These are phyloP conservation scores for Lactifluus piperatus DNA, from an alignment of 768 basidiomycete species.

Conservation along the genomic window DNA sequence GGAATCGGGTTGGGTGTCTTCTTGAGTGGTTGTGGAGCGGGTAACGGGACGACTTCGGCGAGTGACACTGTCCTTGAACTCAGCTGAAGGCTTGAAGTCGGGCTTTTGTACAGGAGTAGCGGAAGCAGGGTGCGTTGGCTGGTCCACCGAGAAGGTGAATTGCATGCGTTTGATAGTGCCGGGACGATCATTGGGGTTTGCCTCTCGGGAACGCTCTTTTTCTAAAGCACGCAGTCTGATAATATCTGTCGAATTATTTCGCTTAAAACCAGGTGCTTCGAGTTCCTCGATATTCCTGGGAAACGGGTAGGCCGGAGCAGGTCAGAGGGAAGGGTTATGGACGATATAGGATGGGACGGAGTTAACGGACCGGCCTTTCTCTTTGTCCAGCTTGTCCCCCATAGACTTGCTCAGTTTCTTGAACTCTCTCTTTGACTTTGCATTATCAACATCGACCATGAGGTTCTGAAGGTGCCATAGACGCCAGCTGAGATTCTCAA, in stretches of 20 bases:
- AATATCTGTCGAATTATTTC: slow-evolving; percentile 70
- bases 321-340: slow-evolving; percentile 15
- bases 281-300: slow-evolving; percentile 76
- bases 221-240: slow-evolving; percentile 74
- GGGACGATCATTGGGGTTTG: slow-evolving; percentile 47
- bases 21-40: slow-evolving; percentile 30
- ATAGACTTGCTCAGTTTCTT: slow-evolving; percentile 81
- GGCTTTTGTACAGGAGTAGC: slow-evolving; percentile 51
- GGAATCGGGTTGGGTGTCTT: slow-evolving; percentile 20
- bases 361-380: slow-evolving; percentile 71
- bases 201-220: slow-evolving; percentile 70
- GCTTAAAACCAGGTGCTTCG: slow-evolving; percentile 74
- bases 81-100: slow-evolving; percentile 56
- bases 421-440: slow-evolving; percentile 82
- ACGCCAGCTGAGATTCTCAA: slow-evolving; percentile 89
- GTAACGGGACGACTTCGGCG: slow-evolving; percentile 34
- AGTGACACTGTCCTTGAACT: slow-evolving; percentile 45
- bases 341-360: background rate
- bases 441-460: slow-evolving; percentile 87
- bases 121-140: slow-evolving; percentile 41
- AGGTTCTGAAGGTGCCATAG: slow-evolving; percentile 89
- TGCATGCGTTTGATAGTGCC: slow-evolving; percentile 84
- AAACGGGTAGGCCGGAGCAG: background rate
- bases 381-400: slow-evolving; percentile 89
- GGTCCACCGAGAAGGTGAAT: slow-evolving; percentile 81